Percentiles rank a stretch among this genome's conserved stretches.
phyloP scores from a whole-genome alignment of 2,329 filamentous ascomycete species.

The Coniella vitis region DNA sequence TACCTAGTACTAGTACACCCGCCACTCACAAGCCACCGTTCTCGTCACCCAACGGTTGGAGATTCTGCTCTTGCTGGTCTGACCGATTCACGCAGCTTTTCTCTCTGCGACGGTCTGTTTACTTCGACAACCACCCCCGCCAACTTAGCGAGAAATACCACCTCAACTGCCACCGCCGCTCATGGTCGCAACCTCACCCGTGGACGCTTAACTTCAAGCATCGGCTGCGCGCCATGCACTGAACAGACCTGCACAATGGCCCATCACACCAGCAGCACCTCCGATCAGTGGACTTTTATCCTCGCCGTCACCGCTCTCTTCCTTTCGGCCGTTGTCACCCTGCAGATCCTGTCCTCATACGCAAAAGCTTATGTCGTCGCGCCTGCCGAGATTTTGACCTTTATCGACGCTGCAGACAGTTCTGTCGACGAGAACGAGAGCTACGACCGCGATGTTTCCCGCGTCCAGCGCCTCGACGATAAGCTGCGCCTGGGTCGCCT shows the following conservation, averaged over 20 bases:
- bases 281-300: constrained; percentile 47
- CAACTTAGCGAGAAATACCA: no score
- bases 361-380: constrained; percentile 50
- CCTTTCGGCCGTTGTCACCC: constrained; percentile 48
- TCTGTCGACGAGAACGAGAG: constrained; percentile 59
- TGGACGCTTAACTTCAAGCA: constrained; percentile 11
- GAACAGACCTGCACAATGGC: constrained; percentile 39
- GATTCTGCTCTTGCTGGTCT: no score
- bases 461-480: constrained; percentile 53
- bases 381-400: constrained; percentile 49
- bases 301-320: constrained; percentile 51
- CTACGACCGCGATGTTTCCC: constrained; percentile 53
- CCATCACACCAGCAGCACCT: constrained; percentile 37
- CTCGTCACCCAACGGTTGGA: no score
- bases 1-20: no score
- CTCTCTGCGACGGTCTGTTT: no score
- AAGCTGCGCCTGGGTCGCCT: constrained; percentile 53
- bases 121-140: not conserved
- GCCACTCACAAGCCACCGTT: no score
- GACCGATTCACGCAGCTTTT: no score
- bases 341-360: constrained; percentile 45
- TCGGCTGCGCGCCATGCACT: constrained; percentile 19
- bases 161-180: not conserved
- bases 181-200: constrained; percentile 11
- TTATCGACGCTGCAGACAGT: constrained; percentile 54